Evolutionary conservation across 495 filamentous ascomycete genomes (phyloP), one percentile per base, ranked within the genome.

Genomic region (Podospora anserina): DNA sequence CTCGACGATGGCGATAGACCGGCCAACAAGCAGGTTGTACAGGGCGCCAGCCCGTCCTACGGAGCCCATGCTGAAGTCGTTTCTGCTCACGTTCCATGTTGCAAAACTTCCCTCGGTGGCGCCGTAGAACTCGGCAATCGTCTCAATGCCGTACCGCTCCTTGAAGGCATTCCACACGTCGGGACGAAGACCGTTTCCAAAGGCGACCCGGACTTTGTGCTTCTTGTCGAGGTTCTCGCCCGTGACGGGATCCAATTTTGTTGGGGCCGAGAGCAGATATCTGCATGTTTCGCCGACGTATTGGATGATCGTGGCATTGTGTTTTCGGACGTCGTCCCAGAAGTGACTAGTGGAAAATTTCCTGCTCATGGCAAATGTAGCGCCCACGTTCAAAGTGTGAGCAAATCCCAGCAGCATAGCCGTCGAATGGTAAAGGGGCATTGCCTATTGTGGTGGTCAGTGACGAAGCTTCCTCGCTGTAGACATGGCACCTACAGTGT

Each of bases 221-320:
- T 90, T 87, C 67, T 85, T 87, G 77, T 98, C 95, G 49, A 93
- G 82, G 69, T 88, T 86, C 72, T 90, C 88, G 20, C 90, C 89
- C 1, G 88, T 92, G 9, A 75, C 71, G 4, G 89, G 82, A 69
- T 92, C 87, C 28, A 86, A 76, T 64, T 86, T 79, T 0, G 91
- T 85, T 1, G 92, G 87, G 0, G 89, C 87, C 0, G 91, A 83
- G 54, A 97, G 85, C 18, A 99, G 86, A 76, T 99, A 99, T 2
- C 95, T 89, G 68, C 93, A 92, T 0, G 92, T 97, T 76, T 99
- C 95, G 44, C 95, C 95, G 11, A 99, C 94, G 71, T 99, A 99
- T 73, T 97, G 95, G 69, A 98, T 90, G 23, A 92, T 82, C 0
- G 92, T 97, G 30, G 94, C 90, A 26, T 90, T 77, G 49, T 86